A percentile compares a stretch with the other conserved stretches of the same genome.
Evolutionary conservation across 2,329 filamentous ascomycete genomes (phyloP).

Genomic region (Cercospora janseana): DNA sequence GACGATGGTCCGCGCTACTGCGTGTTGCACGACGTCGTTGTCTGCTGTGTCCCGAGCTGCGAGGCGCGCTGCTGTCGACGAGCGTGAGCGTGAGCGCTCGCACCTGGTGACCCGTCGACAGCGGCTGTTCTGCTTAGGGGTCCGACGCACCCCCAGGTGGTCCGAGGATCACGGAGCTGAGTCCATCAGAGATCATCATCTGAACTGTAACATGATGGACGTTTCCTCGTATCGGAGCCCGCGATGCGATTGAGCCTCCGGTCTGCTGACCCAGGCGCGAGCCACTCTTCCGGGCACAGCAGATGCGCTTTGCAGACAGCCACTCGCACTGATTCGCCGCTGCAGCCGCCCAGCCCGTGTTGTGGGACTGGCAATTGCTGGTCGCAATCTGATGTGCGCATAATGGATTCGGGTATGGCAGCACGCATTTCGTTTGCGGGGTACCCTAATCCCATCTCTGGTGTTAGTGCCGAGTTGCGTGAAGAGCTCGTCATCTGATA

Average conservation of each 20-base stretch:
- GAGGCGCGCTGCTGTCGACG: not conserved
- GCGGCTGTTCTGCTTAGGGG: not conserved
- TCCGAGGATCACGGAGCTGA: conserved; percentile 1
- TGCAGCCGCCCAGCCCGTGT: not conserved
- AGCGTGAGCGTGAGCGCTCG: not conserved
- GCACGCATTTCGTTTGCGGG: not conserved
- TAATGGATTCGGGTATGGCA: not conserved
- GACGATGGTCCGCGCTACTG: not conserved
- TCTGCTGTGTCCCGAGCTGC: too few species aligned
- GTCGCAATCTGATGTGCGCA: not conserved
- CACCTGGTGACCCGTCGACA: not conserved
- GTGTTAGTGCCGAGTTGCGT: not conserved
- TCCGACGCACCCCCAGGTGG: not conserved
- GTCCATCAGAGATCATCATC: conserved; percentile 1
- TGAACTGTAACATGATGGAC: not conserved
- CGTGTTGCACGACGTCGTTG: not conserved
- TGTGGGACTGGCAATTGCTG: not conserved
- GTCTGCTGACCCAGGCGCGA: conserved; percentile 2
- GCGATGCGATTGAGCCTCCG: not conserved
- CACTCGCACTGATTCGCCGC: not conserved
- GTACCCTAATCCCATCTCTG: conserved; percentile 4
- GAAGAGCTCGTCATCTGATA: conserved; percentile 5
- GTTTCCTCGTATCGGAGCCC: not conserved
- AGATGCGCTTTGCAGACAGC: not conserved
- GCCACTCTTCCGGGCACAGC: not conserved